Evolutionary conservation across 2,329 filamentous ascomycete species (phyloP).

Genomic region (Chaetothyriales sp.): DNA sequence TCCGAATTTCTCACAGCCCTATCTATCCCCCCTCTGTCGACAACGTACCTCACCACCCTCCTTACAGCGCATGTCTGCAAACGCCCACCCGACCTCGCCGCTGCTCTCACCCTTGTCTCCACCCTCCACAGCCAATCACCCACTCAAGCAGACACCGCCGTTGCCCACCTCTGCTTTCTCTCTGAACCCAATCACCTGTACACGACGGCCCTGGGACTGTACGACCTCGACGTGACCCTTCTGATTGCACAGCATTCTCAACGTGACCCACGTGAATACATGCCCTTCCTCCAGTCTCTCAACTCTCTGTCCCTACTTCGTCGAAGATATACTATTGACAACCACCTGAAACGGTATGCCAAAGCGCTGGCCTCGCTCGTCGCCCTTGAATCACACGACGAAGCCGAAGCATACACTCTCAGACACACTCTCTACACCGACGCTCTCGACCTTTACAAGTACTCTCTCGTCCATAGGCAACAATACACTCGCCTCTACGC

Average conservation of each 20-base stretch:
- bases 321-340: conserved; percentile 72
- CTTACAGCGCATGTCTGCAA: conserved; percentile 95
- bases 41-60: conserved; percentile 65
- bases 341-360: conserved; percentile 60
- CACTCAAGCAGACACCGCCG: conserved; percentile 67
- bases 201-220: conserved; percentile 76
- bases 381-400: conserved; percentile 58
- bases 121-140: conserved; percentile 43
- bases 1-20: conserved; percentile 66
- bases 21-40: conserved; percentile 40
- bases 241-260: conserved; percentile 92
- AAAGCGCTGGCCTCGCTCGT: conserved; percentile 73
- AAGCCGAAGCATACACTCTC: conserved; percentile 61
- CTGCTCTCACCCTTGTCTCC: conserved; percentile 67
- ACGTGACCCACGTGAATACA: conserved; percentile 85
- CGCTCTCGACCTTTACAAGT: conserved; percentile 70
- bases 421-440: conserved; percentile 68
- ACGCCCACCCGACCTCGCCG: conserved; percentile 72
- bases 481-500: conserved; percentile 68
- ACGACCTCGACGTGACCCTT: conserved; percentile 78
- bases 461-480: conserved; percentile 53
- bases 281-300: conserved; percentile 82
- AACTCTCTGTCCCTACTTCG: conserved; percentile 59
- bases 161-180: conserved; percentile 95
- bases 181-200: conserved; percentile 87